phyloP scores from a whole-genome alignment of 768 basidiomycete species.

The Paxillus involutus region DNA sequence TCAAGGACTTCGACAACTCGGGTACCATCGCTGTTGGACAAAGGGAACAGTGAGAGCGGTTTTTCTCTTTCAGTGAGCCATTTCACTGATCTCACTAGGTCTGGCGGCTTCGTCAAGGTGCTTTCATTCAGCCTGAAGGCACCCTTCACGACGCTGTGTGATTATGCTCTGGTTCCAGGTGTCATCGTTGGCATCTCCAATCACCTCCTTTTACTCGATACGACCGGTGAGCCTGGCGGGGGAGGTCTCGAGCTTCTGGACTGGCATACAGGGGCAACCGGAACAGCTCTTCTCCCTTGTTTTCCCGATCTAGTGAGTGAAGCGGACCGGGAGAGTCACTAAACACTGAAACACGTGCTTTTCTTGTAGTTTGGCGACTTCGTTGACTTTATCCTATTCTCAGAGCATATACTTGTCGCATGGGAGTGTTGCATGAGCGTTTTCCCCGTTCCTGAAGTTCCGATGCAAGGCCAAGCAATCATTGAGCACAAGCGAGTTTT shows the following conservation, averaged over 20 bases:
- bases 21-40: conserved; percentile 23
- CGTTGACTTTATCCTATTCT: conserved; percentile 26
- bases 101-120: conserved; percentile 17
- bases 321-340: not conserved
- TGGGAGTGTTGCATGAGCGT: conserved; percentile 31
- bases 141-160: conserved; percentile 21
- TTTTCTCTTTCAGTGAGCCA: not conserved
- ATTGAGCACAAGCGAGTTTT: conserved; percentile 25
- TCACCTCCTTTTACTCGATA: conserved; percentile 25
- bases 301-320: conserved; percentile 20
- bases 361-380: conserved; percentile 21
- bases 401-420: conserved; percentile 21
- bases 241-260: conserved; percentile 29
- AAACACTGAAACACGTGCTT: not conserved
- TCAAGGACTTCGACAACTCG: conserved; percentile 16
- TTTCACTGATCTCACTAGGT: conserved; percentile 3
- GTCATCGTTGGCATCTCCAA: conserved; percentile 22
- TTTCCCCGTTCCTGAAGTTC: conserved; percentile 21
- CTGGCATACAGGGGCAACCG: conserved; percentile 24
- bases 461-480: conserved; percentile 17
- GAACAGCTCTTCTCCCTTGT: conserved; percentile 24
- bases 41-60: conserved; percentile 7
- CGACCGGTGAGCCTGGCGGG: conserved; percentile 10
- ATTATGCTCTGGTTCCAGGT: conserved; percentile 24
- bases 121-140: conserved; percentile 15